phyloP scores from a whole-genome alignment of 306 rosid genomes.

The Macrotyloma uniflorum region DNA sequence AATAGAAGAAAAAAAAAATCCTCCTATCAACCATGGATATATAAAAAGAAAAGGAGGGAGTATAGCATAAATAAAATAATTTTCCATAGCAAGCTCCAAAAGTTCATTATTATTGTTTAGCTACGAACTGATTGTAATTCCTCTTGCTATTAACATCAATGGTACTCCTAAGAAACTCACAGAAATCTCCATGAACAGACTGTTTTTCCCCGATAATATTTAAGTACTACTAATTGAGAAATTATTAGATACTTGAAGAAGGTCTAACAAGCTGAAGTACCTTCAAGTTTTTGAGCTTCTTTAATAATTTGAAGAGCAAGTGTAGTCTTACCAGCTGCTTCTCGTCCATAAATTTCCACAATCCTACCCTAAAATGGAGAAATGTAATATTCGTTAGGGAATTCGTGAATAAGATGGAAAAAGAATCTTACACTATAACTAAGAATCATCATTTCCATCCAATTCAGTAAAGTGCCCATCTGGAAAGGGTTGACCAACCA shows the following conservation, averaged over 20 bases:
- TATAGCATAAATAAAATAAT: neutral
- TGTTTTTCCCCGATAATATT: neutral
- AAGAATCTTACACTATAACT: neutral
- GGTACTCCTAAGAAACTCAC: constrained; percentile 14
- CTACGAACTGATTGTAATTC: constrained; percentile 6
- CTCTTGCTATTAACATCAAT: neutral
- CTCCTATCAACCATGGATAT: neutral
- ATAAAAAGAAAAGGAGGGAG: neutral
- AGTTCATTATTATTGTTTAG: neutral
- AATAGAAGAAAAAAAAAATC: neutral
- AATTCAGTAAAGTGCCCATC: neutral
- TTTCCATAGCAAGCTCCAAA: neutral
- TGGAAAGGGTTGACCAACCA: constrained; percentile 2
- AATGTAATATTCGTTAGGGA: constrained; percentile 9
- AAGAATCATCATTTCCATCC: constrained; percentile 17
- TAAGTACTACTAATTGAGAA: constrained; percentile 7
- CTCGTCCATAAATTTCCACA: constrained; percentile 85
- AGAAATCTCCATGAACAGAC: neutral
- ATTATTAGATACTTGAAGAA: constrained; percentile 15
- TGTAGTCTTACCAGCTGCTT: constrained; percentile 90
- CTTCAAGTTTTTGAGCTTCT: constrained; percentile 94
- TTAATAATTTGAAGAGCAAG: constrained; percentile 86
- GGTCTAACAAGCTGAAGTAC: constrained; percentile 38
- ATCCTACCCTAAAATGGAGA: constrained; percentile 72
- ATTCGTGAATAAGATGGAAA: constrained; percentile 17